Conservation (phyloP, 1,284 basidiomycete species). For the Ustilago sp. region DNA sequence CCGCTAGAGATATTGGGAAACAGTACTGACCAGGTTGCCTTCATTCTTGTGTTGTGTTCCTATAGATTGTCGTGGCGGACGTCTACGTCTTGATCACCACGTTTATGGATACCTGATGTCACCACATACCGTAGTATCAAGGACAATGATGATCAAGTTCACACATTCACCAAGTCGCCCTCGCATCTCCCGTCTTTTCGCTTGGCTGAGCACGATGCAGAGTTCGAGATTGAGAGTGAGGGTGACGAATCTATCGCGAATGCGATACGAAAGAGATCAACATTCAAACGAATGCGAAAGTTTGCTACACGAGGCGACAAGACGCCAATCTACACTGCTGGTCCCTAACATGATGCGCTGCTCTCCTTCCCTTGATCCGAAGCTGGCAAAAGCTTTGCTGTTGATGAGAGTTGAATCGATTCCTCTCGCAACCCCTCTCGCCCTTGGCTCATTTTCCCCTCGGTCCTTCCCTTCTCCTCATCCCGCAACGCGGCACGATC, state of each 20-base stretch:
- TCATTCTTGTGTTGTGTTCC: background rate
- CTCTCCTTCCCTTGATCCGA: too few relatives aligned
- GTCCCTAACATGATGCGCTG: too few relatives aligned
- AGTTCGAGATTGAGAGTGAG: background rate
- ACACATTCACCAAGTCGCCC: too few relatives aligned
- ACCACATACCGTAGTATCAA: background rate
- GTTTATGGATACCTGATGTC: constrained; percentile 18
- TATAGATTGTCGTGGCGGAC: constrained; percentile 44
- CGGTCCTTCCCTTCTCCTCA: constrained; percentile 7
- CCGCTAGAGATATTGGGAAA: background rate
- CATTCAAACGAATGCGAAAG: constrained; percentile 1
- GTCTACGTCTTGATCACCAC: constrained; percentile 51
- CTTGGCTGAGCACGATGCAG: too few relatives aligned
- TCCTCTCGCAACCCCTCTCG: background rate
- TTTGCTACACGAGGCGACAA: background rate
- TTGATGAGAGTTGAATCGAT: background rate
- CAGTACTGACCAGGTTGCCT: too few relatives aligned
- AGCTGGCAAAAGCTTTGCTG: background rate
- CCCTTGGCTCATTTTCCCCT: background rate
- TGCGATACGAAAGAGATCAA: background rate
- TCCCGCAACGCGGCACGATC: background rate
- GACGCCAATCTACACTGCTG: background rate
- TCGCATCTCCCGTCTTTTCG: too few relatives aligned
- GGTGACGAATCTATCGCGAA: background rate
- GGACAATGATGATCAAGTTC: background rate